A percentile compares a stretch with the other conserved stretches of the same genome.
These are phyloP conservation scores for Aspergillus sp. DNA, from an alignment of 2,329 filamentous ascomycete genomes.

Conservation along the genomic window DNA sequence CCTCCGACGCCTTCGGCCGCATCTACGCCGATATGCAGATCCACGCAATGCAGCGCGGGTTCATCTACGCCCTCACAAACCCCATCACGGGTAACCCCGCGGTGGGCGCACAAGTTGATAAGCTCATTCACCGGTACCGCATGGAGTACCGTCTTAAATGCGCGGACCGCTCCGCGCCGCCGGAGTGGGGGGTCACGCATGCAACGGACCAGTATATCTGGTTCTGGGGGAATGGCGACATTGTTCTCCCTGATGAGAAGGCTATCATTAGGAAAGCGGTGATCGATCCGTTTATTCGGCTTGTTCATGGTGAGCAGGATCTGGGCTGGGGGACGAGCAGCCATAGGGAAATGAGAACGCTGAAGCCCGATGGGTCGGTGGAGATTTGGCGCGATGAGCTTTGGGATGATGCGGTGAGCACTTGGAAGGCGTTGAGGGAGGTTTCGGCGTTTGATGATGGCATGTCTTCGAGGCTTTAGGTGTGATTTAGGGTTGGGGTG, in stretches of 20 bases:
- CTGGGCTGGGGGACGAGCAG: slow-evolving; percentile 26
- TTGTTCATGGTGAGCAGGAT: slow-evolving; percentile 24
- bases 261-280: slow-evolving; percentile 32
- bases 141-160: slow-evolving; percentile 55
- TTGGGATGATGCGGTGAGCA: slow-evolving; percentile 48
- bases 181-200: slow-evolving; percentile 56
- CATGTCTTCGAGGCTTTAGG: slow-evolving; percentile 11
- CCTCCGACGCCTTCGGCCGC: slow-evolving; percentile 50
- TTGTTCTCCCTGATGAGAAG: slow-evolving; percentile 47
- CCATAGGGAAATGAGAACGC: slow-evolving; percentile 41
- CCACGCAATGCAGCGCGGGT: slow-evolving; percentile 53
- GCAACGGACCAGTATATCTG: slow-evolving; percentile 55
- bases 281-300: slow-evolving; percentile 29
- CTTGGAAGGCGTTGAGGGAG: slow-evolving; percentile 45
- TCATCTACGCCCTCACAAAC: slow-evolving; percentile 46
- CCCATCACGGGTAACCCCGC: not conserved
- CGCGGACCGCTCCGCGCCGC: slow-evolving; percentile 43
- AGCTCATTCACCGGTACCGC: slow-evolving; percentile 53
- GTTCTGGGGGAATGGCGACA: slow-evolving; percentile 54
- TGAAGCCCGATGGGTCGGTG: slow-evolving; percentile 48
- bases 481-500: not conserved
- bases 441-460: slow-evolving; percentile 13
- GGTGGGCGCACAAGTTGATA: slow-evolving; percentile 40
- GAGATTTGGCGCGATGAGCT: slow-evolving; percentile 47
- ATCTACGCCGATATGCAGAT: slow-evolving; percentile 60